phyloP scores from a whole-genome alignment of 2,329 filamentous ascomycete species.

The Exophiala viscosa region DNA sequence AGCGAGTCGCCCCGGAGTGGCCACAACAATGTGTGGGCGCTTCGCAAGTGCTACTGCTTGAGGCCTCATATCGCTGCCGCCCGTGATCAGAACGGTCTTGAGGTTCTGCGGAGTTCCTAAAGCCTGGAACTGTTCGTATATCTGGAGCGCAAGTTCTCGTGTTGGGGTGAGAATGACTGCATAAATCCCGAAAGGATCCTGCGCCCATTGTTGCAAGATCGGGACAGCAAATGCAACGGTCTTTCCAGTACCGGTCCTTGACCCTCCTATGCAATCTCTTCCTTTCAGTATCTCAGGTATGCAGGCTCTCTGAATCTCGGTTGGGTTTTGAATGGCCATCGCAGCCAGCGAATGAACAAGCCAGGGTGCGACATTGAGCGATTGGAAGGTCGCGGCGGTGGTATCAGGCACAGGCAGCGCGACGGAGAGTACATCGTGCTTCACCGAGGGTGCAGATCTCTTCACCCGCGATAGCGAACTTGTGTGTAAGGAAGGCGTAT shows the following conservation, averaged over 20 bases:
- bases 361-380: slow-evolving; percentile 76
- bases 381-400: slow-evolving; percentile 61
- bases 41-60: slow-evolving; percentile 81
- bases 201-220: slow-evolving; percentile 87
- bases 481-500: neutral
- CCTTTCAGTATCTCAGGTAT: slow-evolving; percentile 91
- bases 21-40: slow-evolving; percentile 86
- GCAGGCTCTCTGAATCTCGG: slow-evolving; percentile 85
- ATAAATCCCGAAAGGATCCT: slow-evolving; percentile 89
- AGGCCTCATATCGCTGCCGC: slow-evolving; percentile 84
- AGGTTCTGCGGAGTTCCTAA: slow-evolving; percentile 84
- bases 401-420: slow-evolving; percentile 5
- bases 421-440: neutral
- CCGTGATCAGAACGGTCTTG: slow-evolving; percentile 84
- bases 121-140: slow-evolving; percentile 92
- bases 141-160: slow-evolving; percentile 87
- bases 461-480: slow-evolving; percentile 15
- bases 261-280: slow-evolving; percentile 90
- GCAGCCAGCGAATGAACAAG: slow-evolving; percentile 72
- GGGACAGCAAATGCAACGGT: slow-evolving; percentile 94
- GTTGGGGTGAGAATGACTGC: slow-evolving; percentile 86
- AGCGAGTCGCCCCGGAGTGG: slow-evolving; percentile 86
- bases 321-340: slow-evolving; percentile 82
- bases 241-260: slow-evolving; percentile 92
- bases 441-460: neutral